Evolutionary conservation across 345 rosid species (phyloP).

Genomic region (Balakata baccata): DNA sequence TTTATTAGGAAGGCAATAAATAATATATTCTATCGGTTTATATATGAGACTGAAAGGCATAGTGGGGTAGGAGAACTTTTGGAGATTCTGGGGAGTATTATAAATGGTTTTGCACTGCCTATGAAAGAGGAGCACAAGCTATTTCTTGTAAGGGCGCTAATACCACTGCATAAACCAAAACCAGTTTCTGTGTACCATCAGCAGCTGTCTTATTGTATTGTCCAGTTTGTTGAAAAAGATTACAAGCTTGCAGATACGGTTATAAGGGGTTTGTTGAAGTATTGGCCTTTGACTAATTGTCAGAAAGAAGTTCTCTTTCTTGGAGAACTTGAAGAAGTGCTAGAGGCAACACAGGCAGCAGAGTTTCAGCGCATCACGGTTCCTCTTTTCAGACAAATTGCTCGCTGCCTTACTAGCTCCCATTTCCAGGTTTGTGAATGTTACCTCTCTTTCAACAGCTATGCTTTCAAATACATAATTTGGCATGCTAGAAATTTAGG

Average conservation of each 20-base stretch:
- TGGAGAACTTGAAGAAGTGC: conserved; percentile 91
- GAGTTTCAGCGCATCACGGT: conserved; percentile 87
- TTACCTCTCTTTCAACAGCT: conserved; percentile 7
- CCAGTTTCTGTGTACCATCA: conserved; percentile 63
- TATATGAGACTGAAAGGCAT: conserved; percentile 86
- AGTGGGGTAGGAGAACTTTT: conserved; percentile 73
- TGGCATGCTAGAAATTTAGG: neutral
- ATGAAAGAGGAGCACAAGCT: conserved; percentile 94
- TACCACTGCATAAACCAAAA: conserved; percentile 88
- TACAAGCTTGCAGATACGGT: conserved; percentile 81
- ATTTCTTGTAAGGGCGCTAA: conserved; percentile 79
- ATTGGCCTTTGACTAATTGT: conserved; percentile 87
- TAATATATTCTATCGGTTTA: conserved; percentile 73
- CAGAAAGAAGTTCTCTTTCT: conserved; percentile 86
- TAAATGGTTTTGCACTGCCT: conserved; percentile 89
- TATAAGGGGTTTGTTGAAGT: conserved; percentile 77
- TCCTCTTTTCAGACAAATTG: conserved; percentile 76
- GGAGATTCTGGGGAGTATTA: conserved; percentile 88
- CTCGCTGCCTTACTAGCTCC: conserved; percentile 77
- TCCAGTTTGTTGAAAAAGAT: conserved; percentile 92
- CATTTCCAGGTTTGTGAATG: conserved; percentile 70
- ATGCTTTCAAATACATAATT: neutral
- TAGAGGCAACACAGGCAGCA: conserved; percentile 75
- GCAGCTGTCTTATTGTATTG: conserved; percentile 77
- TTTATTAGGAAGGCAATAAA: conserved; percentile 79